These are phyloP conservation scores for Setaria italica DNA, from an alignment of 202 grass and related monocot species.

Conservation along the genomic window DNA sequence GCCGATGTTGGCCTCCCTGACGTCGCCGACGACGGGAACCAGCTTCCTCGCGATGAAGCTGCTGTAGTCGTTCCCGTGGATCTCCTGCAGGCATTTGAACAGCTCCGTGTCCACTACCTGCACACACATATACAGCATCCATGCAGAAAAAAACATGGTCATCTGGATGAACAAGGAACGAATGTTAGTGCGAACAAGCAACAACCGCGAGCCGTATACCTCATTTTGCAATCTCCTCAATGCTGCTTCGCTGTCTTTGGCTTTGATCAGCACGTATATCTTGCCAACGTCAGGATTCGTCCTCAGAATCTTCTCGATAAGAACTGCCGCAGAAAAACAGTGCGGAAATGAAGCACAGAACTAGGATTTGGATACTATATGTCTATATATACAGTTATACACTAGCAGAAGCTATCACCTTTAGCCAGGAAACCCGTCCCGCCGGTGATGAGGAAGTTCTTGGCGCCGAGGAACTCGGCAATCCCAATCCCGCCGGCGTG, in stretches of 20 bases:
- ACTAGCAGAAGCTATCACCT: constrained; percentile 46
- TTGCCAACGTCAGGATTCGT: constrained; percentile 76
- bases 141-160: neutral
- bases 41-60: constrained; percentile 69
- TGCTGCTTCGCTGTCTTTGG: constrained; percentile 69
- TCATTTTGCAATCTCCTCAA: constrained; percentile 65
- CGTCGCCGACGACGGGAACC: constrained; percentile 79
- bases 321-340: constrained; percentile 54
- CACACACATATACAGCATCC: neutral
- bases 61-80: constrained; percentile 74
- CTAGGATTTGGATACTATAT: neutral
- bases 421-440: constrained; percentile 92
- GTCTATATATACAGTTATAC: too few relatives aligned
- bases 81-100: constrained; percentile 71
- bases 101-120: constrained; percentile 85
- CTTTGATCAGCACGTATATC: constrained; percentile 93
- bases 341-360: neutral
- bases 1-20: constrained; percentile 78
- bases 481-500: constrained; percentile 64
- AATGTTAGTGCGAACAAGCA: neutral
- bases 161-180: neutral
- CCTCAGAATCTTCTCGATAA: constrained; percentile 92
- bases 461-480: constrained; percentile 64
- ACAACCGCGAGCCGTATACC: constrained; percentile 27
- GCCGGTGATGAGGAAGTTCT: constrained; percentile 90